Conservation (phyloP, 345 rosid genomes). For the Atalantia buxifolia region DNA sequence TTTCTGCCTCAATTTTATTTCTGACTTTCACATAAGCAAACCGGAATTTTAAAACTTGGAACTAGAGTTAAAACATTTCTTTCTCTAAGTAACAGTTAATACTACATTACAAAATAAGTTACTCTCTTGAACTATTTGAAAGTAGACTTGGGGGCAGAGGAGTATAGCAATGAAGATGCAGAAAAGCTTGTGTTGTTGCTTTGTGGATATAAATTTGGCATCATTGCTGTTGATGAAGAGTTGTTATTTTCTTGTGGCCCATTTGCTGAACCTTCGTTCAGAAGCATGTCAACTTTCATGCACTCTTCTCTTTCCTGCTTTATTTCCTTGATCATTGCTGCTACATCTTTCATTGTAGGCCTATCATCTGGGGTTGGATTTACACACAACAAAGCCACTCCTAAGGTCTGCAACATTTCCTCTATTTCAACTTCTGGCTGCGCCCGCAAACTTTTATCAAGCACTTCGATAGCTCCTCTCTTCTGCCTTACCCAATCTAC, state of each 20-base stretch:
- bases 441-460: constrained; percentile 36
- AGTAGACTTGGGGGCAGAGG: constrained; percentile 38
- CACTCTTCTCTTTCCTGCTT: constrained; percentile 57
- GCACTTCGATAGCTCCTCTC: constrained; percentile 41
- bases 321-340: constrained; percentile 65
- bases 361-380: constrained; percentile 56
- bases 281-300: constrained; percentile 32
- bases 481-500: constrained; percentile 69
- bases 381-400: constrained; percentile 67
- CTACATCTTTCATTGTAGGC: constrained; percentile 72
- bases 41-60: constrained; percentile 8
- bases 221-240: constrained; percentile 21
- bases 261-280: constrained; percentile 20
- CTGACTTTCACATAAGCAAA: neutral
- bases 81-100: neutral
- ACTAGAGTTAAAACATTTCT: neutral
- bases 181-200: constrained; percentile 62
- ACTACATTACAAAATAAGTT: neutral
- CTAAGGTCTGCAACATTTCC: constrained; percentile 65
- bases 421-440: constrained; percentile 53
- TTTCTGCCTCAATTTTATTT: neutral
- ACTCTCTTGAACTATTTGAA: constrained; percentile 30
- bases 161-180: constrained; percentile 51
- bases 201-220: constrained; percentile 24
- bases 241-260: constrained; percentile 19